These are phyloP conservation scores for Lipomyces yamadae DNA, from an alignment of 805 yeast species.

Conservation along the genomic window DNA sequence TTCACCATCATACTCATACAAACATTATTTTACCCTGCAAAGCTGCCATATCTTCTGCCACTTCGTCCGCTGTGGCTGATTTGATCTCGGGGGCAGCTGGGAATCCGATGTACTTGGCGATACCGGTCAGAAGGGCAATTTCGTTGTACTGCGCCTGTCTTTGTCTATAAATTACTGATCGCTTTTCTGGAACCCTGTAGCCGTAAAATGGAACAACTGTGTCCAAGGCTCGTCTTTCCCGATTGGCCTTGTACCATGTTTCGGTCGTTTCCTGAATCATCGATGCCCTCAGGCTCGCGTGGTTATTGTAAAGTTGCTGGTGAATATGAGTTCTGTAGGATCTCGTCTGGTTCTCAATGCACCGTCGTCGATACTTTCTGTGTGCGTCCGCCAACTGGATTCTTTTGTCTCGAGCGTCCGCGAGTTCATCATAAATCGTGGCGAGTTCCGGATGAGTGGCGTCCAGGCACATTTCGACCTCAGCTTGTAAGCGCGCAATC, in stretches of 20 bases:
- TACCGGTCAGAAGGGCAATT: slow-evolving; percentile 69
- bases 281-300: slow-evolving; percentile 66
- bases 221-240: slow-evolving; percentile 84
- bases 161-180: slow-evolving; percentile 62
- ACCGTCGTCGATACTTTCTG: slow-evolving; percentile 69
- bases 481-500: slow-evolving; percentile 74
- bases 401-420: slow-evolving; percentile 73
- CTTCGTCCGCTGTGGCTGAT: slow-evolving; percentile 71
- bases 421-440: slow-evolving; percentile 50
- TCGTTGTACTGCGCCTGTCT: slow-evolving; percentile 71
- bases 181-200: slow-evolving; percentile 50
- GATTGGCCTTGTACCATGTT: slow-evolving; percentile 88
- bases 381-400: slow-evolving; percentile 55
- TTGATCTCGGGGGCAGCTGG: slow-evolving; percentile 80
- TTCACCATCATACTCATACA: slow-evolving; percentile 9
- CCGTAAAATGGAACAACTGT: slow-evolving; percentile 56
- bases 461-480: slow-evolving; percentile 80
- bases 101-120: slow-evolving; percentile 70
- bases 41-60: slow-evolving; percentile 69
- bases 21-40: slow-evolving; percentile 53
- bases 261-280: slow-evolving; percentile 76
- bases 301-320: slow-evolving; percentile 60
- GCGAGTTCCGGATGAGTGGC: slow-evolving; percentile 93
- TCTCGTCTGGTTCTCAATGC: slow-evolving; percentile 78
- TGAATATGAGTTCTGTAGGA: slow-evolving; percentile 81